Evolutionary conservation across 1,284 basidiomycete genomes (phyloP), one percentile per base, ranked within the genome.

Genomic region (Naganishia sp.): DNA sequence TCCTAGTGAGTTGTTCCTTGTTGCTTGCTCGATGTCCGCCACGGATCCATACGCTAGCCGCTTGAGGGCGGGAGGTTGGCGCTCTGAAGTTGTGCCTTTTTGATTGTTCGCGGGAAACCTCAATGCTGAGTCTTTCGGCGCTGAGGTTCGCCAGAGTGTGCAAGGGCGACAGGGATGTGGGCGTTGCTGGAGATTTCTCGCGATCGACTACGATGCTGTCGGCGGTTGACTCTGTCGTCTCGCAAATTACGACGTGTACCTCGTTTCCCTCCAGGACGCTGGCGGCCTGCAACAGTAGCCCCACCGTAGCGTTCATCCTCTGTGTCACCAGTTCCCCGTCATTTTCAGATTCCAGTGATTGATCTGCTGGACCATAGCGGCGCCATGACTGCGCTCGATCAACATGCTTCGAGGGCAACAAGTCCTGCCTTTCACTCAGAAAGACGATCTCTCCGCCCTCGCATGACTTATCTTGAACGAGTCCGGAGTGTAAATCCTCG

Each of bases 11-110:
- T 21, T 36, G 25, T 4, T 61, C 59, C 45, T 52, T 61, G 48
- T 61, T 61, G 23, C 23, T 49, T 23, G 59, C 50, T 4, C 59
- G 59, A 21, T 61, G 48, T 13, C 59, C 59, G 23, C 59, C 59
- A 43, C 59, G 48, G 18, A 61, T 61, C 59, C 59, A 61, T 1
- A 61, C 49, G 39, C 59, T 61, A 15, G 48, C 11, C 23, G 45
- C 4, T 55, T 3, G 15, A 23, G 5, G 36, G 3, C 5, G 36
- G 16, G 6, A 9, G 6, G 33, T 10, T 18, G 53, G 18, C 18
- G 15, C 18, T n/a, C 3, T 6, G 3, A 3, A 0, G 5, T 39
- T 21, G 39, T 43, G 21, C 16, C 18, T 4, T n/a, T 42, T 21
- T 7, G 48, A 16, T n/a, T 16, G 25, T 33, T 18, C n/a, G 16